These are phyloP conservation scores for Toxoplasma gondii DNA, from an alignment of 169 alveolate species.

Conservation along the genomic window DNA sequence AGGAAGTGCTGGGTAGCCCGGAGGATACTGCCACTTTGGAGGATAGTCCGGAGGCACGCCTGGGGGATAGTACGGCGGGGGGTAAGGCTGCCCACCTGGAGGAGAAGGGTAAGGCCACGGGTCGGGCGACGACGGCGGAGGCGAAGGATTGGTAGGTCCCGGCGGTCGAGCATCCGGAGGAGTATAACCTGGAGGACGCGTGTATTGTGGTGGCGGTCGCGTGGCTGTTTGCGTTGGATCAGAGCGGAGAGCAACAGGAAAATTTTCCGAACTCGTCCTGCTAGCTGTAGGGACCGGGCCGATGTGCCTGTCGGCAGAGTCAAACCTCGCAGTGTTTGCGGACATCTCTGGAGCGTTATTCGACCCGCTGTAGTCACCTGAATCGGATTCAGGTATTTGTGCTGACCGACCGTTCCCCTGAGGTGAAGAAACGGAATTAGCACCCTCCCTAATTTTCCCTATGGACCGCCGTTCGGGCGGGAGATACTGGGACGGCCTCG, in stretches of 20 bases:
- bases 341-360: background rate
- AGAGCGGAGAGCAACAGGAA: background rate
- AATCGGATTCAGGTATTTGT: background rate
- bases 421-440: background rate
- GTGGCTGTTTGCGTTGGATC: background rate
- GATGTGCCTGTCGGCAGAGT: background rate
- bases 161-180: background rate
- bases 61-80: background rate
- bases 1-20: background rate
- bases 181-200: background rate
- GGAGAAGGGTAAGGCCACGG: background rate
- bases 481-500: background rate
- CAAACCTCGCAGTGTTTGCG: background rate
- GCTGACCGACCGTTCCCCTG: background rate
- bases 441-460: background rate
- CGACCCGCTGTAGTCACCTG: background rate
- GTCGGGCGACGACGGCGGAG: background rate
- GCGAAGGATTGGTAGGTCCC: background rate
- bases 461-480: slow-evolving; percentile 26
- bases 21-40: background rate
- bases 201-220: background rate
- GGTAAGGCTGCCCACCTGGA: slow-evolving; percentile 1
- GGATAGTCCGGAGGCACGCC: background rate
- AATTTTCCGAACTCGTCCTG: too few relatives aligned
- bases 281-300: too few relatives aligned